A percentile compares a stretch with the other conserved stretches of the same genome.
Evolutionary conservation across 768 basidiomycete species (phyloP).

Genomic region (Harrya chromipes): DNA sequence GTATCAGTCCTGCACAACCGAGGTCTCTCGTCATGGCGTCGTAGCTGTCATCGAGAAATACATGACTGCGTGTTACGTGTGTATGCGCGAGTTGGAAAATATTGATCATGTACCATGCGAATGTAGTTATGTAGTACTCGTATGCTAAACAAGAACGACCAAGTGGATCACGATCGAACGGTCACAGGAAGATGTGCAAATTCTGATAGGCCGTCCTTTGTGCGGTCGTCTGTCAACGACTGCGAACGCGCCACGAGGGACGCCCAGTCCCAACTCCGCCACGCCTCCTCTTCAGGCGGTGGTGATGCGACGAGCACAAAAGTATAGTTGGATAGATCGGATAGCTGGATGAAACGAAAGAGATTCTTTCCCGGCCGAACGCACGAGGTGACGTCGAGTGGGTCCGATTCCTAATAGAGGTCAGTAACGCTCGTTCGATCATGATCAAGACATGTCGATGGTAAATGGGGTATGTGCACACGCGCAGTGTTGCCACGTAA

Average conservation of each 20-base stretch:
- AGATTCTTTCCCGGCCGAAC: constrained; percentile 45
- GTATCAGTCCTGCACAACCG: constrained; percentile 66
- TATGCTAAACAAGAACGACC: neutral
- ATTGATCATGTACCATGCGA: neutral
- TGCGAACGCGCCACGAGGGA: constrained; percentile 3
- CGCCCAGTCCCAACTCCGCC: constrained; percentile 24
- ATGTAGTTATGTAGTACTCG: neutral
- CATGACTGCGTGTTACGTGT: neutral
- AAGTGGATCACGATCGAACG: constrained; percentile 16
- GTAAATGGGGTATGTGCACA: too few species aligned
- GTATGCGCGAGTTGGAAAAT: neutral
- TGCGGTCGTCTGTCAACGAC: neutral
- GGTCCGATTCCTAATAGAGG: constrained; percentile 25
- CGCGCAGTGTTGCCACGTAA: too few species aligned
- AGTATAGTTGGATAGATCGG: constrained; percentile 37
- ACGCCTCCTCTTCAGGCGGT: constrained; percentile 20
- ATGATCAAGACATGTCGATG: too few species aligned
- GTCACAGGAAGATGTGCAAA: constrained; percentile 19
- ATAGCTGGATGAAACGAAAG: constrained; percentile 50
- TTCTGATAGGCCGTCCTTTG: constrained; percentile 17
- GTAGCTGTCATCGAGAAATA: neutral
- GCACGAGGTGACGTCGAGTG: constrained; percentile 41
- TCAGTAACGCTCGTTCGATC: neutral
- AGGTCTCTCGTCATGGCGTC: constrained; percentile 13
- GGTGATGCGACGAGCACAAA: constrained; percentile 44